Evolutionary conservation across 441 rosid species (phyloP).

Genomic region (Theobroma grandiflorum): DNA sequence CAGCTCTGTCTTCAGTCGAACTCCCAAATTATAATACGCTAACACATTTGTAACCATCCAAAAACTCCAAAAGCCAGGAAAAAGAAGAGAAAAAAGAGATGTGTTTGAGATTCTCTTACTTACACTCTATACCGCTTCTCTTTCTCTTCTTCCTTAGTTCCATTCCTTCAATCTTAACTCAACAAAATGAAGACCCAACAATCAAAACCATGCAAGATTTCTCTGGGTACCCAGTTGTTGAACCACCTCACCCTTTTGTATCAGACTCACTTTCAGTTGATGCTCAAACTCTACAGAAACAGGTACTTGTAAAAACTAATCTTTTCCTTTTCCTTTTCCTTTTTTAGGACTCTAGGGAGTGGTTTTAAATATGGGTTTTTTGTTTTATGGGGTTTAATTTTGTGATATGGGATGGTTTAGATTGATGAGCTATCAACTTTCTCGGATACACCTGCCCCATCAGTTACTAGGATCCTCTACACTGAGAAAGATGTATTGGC

Average conservation of each 20-base stretch:
- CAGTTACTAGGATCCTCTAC: slow-evolving; percentile 89
- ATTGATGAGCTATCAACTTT: slow-evolving; percentile 85
- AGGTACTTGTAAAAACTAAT: slow-evolving; percentile 45
- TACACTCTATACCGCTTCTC: background rate
- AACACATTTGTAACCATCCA: background rate
- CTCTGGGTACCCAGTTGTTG: slow-evolving; percentile 84
- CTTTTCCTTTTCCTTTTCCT: background rate
- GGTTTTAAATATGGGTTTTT: background rate
- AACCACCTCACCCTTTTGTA: slow-evolving; percentile 44
- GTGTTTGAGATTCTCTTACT: slow-evolving; percentile 39
- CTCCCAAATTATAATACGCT: background rate
- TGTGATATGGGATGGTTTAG: slow-evolving; percentile 42
- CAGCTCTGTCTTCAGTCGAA: background rate
- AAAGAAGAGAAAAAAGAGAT: slow-evolving; percentile 25
- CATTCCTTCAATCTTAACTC: slow-evolving; percentile 44
- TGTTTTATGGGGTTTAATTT: background rate
- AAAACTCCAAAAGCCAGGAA: background rate
- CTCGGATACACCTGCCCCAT: slow-evolving; percentile 87
- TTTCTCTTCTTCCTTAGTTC: slow-evolving; percentile 36
- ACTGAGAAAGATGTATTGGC: slow-evolving; percentile 81
- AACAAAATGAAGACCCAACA: slow-evolving; percentile 59
- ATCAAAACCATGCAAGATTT: slow-evolving; percentile 79
- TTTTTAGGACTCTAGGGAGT: background rate
- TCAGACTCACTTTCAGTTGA: slow-evolving; percentile 61
- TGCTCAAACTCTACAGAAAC: slow-evolving; percentile 59